Percentiles rank a stretch among this genome's conserved stretches.
phyloP scores from a whole-genome alignment of 2,329 filamentous ascomycete genomes.

The Ambrosiella xylebori region DNA sequence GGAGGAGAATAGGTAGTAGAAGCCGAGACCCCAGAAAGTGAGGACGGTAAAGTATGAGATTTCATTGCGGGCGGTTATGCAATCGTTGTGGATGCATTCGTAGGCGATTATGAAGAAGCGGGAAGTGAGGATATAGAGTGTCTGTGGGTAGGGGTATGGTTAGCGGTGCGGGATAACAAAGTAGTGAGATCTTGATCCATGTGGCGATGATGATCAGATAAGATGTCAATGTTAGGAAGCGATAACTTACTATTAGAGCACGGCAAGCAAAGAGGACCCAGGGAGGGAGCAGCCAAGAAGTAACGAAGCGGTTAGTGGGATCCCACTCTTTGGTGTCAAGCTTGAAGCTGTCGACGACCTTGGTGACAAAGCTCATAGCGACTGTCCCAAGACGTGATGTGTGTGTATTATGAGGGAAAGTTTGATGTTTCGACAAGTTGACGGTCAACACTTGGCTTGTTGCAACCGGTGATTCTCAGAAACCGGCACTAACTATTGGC shows the following conservation, averaged over 20 bases:
- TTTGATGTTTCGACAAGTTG: no score
- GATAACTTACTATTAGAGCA: constrained; percentile 31
- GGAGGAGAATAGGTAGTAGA: constrained; percentile 55
- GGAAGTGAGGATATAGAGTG: constrained; percentile 52
- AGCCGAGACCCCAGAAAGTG: constrained; percentile 67
- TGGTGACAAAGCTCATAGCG: not conserved
- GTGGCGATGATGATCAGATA: not conserved
- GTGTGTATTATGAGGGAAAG: no score
- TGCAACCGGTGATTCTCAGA: no score
- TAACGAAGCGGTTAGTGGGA: constrained; percentile 51
- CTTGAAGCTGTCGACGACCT: constrained; percentile 18
- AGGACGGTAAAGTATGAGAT: constrained; percentile 76
- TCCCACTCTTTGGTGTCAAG: constrained; percentile 31
- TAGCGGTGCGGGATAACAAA: not conserved
- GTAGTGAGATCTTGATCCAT: not conserved
- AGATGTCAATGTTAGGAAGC: not conserved
- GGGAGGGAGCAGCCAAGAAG: constrained; percentile 64
- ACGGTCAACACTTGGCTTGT: no score
- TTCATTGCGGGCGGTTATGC: constrained; percentile 29
- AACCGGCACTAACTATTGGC: no score
- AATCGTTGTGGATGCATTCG: constrained; percentile 34
- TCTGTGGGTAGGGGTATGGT: constrained; percentile 19
- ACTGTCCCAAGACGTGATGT: not conserved
- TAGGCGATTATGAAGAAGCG: constrained; percentile 54
- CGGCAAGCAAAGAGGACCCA: constrained; percentile 41